phyloP scores from a whole-genome alignment of 129 eudicot genomes.

The Lactuca sativa region DNA sequence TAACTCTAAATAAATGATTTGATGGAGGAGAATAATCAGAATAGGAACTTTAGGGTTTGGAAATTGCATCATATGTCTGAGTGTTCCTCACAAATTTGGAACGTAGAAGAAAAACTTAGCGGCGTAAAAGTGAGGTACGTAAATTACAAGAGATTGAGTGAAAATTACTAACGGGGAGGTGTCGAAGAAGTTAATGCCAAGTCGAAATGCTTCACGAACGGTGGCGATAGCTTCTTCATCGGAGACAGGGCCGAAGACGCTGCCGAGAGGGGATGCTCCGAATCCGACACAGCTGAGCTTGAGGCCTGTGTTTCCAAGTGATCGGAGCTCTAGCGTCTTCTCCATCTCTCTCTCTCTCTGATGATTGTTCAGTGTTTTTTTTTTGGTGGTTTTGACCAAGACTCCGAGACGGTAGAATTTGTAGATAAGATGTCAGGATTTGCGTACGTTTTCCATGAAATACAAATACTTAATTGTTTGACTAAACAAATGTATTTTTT shows the following conservation, averaged over 20 bases:
- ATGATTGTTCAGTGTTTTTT: not conserved
- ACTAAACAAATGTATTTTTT: no score
- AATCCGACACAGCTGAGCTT: constrained; percentile 80
- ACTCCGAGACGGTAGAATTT: not conserved
- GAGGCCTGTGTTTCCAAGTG: constrained; percentile 85
- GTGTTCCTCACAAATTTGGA: not conserved
- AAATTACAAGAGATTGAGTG: not conserved
- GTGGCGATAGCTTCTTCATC: constrained; percentile 80
- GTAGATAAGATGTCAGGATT: not conserved
- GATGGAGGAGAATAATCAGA: constrained; percentile 7
- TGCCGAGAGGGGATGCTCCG: constrained; percentile 98
- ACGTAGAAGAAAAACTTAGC: not conserved
- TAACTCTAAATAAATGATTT: not conserved
- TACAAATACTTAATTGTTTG: no score
- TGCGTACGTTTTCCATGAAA: not conserved
- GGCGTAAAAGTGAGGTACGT: not conserved
- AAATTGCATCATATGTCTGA: constrained; percentile 1
- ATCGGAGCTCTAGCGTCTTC: constrained; percentile 53
- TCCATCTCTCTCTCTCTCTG: constrained; percentile 5
- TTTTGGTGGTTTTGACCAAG: constrained; percentile 6
- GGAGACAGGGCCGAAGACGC: constrained; percentile 80
- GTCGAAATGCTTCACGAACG: constrained; percentile 73
- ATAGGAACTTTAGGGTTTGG: not conserved
- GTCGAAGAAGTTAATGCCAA: constrained; percentile 93
- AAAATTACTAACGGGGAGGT: constrained; percentile 80